Conservation (phyloP, 2,329 filamentous ascomycete genomes). For the Dactylellina cionopaga region DNA sequence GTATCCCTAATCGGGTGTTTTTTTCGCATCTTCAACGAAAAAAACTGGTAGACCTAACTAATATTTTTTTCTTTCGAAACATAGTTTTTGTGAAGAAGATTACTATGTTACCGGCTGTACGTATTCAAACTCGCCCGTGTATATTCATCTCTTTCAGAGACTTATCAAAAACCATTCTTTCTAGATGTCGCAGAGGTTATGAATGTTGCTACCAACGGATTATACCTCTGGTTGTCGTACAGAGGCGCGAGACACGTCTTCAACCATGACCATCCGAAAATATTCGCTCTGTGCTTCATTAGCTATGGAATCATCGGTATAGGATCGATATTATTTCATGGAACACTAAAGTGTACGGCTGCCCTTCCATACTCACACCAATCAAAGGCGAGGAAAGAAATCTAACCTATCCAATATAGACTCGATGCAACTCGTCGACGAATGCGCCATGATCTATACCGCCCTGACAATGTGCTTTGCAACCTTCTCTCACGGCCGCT, state of each 20-base stretch:
- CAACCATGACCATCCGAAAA: conserved; percentile 75
- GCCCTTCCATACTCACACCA: not conserved
- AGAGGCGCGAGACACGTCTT: conserved; percentile 80
- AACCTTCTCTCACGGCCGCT: conserved; percentile 76
- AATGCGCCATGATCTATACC: conserved; percentile 71
- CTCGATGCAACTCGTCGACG: conserved; percentile 70
- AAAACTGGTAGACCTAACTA: not conserved
- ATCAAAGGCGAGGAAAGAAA: not conserved
- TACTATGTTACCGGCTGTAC: conserved; percentile 56
- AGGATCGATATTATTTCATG: conserved; percentile 69
- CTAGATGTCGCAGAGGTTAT: conserved; percentile 58
- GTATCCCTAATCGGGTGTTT: not conserved
- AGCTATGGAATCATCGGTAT: conserved; percentile 68
- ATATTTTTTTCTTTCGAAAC: not conserved
- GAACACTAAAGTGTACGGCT: conserved; percentile 67
- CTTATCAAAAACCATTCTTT: not conserved
- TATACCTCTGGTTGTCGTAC: conserved; percentile 81
- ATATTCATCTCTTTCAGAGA: not conserved
- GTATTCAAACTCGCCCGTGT: conserved; percentile 9
- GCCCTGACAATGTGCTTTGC: conserved; percentile 70
- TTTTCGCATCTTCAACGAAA: not conserved
- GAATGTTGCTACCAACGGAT: conserved; percentile 79
- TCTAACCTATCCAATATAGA: conserved; percentile 60
- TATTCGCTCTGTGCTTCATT: conserved; percentile 72
- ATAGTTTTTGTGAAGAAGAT: conserved; percentile 57